These are phyloP conservation scores for Spinellus fusiger DNA, from an alignment of 192 early-diverging fungal genomes.

Conservation along the genomic window DNA sequence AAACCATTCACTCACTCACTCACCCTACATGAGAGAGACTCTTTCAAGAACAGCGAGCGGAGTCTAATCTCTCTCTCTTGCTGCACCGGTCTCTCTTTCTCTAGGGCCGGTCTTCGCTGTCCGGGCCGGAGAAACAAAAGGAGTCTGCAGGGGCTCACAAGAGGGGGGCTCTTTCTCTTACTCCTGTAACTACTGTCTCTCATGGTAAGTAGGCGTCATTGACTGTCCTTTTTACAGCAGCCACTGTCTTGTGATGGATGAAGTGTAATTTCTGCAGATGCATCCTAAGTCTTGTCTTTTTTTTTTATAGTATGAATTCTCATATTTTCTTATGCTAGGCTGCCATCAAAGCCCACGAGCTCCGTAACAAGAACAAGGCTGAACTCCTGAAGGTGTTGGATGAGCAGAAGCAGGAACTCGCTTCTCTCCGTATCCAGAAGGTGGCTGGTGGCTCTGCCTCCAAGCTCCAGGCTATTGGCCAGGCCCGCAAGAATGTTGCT, in stretches of 20 bases:
- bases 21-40: too few species aligned
- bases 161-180: constrained; percentile 6
- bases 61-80: too few species aligned
- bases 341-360: constrained; percentile 89
- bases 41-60: too few species aligned
- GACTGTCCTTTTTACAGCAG: too few species aligned
- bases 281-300: too few species aligned
- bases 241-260: too few species aligned
- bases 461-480: constrained; percentile 78
- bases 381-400: constrained; percentile 90
- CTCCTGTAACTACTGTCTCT: not conserved
- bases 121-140: constrained; percentile 12
- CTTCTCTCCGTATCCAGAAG: constrained; percentile 92
- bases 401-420: constrained; percentile 92
- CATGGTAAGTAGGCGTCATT: constrained; percentile 13
- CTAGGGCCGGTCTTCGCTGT: not conserved
- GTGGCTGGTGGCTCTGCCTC: constrained; percentile 66
- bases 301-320: too few species aligned
- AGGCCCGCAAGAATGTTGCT: constrained; percentile 91
- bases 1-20: too few species aligned
- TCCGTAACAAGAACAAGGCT: constrained; percentile 90
- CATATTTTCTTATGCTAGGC: constrained; percentile 41
- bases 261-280: too few species aligned
- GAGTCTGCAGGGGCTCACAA: not conserved
- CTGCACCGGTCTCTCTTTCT: too few species aligned